Conservation (phyloP, 495 filamentous ascomycete species). For the Cudoniella acicularis region DNA sequence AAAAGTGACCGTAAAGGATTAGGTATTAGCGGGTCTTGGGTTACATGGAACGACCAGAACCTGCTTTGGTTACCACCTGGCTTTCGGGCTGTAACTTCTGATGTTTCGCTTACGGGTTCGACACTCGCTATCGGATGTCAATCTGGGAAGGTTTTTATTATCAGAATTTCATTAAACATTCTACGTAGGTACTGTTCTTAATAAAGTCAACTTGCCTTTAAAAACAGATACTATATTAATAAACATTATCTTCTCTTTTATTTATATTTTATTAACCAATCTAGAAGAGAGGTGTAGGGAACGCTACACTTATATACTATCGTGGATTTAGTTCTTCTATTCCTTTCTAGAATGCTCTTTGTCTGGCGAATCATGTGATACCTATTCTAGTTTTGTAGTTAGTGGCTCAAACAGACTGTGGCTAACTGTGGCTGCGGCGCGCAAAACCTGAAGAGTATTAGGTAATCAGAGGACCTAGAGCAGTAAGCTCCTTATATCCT, state of each 20-base stretch:
- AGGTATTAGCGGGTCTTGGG: constrained; percentile 3
- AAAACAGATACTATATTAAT: neutral
- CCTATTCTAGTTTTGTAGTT: too few species aligned
- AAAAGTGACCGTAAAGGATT: constrained; percentile 6
- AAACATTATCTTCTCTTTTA: constrained; percentile 3
- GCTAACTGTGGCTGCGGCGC: too few species aligned
- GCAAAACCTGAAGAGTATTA: too few species aligned
- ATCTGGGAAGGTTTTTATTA: constrained; percentile 16
- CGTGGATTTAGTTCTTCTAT: too few species aligned
- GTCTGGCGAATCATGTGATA: too few species aligned
- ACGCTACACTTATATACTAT: constrained; percentile 5
- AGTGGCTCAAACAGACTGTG: too few species aligned
- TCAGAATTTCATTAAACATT: constrained; percentile 5
- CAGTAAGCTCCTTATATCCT: too few species aligned
- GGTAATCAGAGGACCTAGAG: too few species aligned
- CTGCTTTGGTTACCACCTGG: constrained; percentile 8
- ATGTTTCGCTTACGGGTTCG: neutral
- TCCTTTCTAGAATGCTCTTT: too few species aligned
- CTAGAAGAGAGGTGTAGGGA: constrained; percentile 11
- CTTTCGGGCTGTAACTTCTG: neutral
- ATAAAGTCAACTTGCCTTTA: neutral
- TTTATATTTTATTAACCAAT: constrained; percentile 8
- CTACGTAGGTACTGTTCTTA: neutral
- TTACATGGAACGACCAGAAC: constrained; percentile 9
- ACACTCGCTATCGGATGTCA: constrained; percentile 4